Evolutionary conservation across 805 yeast species (phyloP), one percentile per base, ranked within the genome.

Genomic region (Nakazawaea ambrosiae): DNA sequence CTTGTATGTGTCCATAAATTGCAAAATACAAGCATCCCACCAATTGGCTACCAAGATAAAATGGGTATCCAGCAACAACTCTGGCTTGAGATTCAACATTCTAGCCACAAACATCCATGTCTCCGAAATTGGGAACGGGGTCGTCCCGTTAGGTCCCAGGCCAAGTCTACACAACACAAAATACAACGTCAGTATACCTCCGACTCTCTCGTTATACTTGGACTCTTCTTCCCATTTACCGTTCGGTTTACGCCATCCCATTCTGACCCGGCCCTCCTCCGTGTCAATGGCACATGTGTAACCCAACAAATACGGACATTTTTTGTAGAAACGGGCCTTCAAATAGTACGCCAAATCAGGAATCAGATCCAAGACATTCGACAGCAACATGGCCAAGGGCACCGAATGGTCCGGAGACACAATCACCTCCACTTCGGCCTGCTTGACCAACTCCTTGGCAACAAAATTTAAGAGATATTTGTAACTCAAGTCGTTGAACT

Each of bases 401-500:
- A 83, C 50, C 0, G 96, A 84, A 3, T 88, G 76, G 30, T 75
- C 72, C 2, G 94, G 79, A 41, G 80, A 74, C 0, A 84, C 94
- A 12, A 82, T 69, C 7, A 87, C 89, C 57, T 92, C 98, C 1
- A 94, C 75, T 57, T 89, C 97, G 1, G 97, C 90, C 60, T 92
- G 98, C 20, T 82, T 75, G 1, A 92, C 85, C 2, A 89, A 62
- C 3, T 90, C 83, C 53, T 92, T 92, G 4, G 96, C 82, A 20
- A 84, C 71, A 51, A 81, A 81, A 52, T 92, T 92, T 25, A 88
- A 60, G 5, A 83, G 68, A 88, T 94, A 89, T 24, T 69, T 57
- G 49, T 63, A 83, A 1, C 80, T 81, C 14, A 81, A 50, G 2
- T 68, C 70, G 43, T 70, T 58, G 6, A 51, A 45, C 27, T 45